Conservation (phyloP, 2,329 filamentous ascomycete species). For the Colletotrichum tanaceti region DNA sequence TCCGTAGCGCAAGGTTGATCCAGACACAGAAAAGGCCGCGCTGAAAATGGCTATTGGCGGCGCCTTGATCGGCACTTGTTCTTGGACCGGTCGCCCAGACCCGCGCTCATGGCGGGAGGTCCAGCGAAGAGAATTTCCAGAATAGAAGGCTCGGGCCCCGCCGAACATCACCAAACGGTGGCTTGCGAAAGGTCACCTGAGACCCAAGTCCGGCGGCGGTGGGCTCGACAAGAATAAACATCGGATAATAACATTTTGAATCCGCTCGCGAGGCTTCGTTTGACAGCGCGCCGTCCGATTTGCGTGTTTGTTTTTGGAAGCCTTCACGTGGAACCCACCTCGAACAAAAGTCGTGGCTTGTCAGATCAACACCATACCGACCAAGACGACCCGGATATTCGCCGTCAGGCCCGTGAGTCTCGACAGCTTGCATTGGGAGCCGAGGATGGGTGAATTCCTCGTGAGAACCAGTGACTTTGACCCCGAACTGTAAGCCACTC, state of each 20-base stretch:
- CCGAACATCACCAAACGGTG: slow-evolving; percentile 22
- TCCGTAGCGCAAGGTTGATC: not conserved
- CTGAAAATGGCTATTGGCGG: slow-evolving; percentile 2
- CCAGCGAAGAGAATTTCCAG: slow-evolving; percentile 20
- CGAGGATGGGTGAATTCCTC: not conserved
- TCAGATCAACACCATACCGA: slow-evolving; percentile 8
- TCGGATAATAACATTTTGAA: slow-evolving; percentile 15
- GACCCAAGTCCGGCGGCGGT: slow-evolving; percentile 21
- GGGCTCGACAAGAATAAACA: slow-evolving; percentile 16
- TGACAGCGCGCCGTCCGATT: slow-evolving; percentile 30
- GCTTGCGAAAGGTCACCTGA: slow-evolving; percentile 38
- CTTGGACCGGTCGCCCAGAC: slow-evolving; percentile 6
- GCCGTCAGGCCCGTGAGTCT: slow-evolving; percentile 4
- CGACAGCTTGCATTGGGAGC: not conserved
- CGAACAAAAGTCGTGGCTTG: slow-evolving; percentile 22
- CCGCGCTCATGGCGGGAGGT: slow-evolving; percentile 9
- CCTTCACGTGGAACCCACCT: slow-evolving; percentile 17
- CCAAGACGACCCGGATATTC: not conserved
- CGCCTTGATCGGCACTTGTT: slow-evolving; percentile 25
- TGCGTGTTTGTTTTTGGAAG: slow-evolving; percentile 18
- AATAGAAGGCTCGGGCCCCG: slow-evolving; percentile 17
- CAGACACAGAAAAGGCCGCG: slow-evolving; percentile 4
- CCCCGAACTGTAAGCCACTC: not conserved
- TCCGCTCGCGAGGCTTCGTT: slow-evolving; percentile 11
- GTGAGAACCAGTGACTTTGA: not conserved